Conservation (phyloP, 306 rosid species). For the Pyrus betulifolia region DNA sequence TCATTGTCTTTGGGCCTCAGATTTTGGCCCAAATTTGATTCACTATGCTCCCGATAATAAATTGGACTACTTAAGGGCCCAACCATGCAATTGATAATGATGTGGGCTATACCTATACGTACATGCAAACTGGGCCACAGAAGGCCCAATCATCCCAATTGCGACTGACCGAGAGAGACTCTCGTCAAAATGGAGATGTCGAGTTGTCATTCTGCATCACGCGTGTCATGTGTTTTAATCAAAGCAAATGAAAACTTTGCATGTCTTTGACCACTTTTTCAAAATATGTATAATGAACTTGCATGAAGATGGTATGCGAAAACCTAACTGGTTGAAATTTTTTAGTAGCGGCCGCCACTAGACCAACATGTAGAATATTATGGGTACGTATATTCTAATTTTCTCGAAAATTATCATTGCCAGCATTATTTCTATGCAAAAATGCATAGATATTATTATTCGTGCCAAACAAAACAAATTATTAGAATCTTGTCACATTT, state of each 20-base stretch:
- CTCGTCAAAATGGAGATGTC: too few relatives aligned
- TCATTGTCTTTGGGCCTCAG: not conserved
- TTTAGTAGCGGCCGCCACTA: slow-evolving; percentile 4
- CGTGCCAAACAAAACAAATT: slow-evolving; percentile 5
- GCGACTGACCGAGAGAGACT: too few relatives aligned
- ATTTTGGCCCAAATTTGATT: not conserved
- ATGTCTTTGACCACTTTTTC: not conserved
- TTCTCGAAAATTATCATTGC: slow-evolving; percentile 26
- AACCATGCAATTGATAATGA: too few relatives aligned
- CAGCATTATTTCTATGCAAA: slow-evolving; percentile 9
- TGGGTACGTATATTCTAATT: not conserved
- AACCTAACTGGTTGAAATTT: not conserved
- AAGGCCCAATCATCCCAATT: not conserved
- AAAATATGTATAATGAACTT: not conserved
- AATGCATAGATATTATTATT: not conserved
- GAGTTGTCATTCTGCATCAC: too few relatives aligned
- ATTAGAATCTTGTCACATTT: not conserved
- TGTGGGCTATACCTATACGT: not conserved
- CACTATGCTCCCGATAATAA: too few relatives aligned
- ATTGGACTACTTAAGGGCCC: too few relatives aligned
- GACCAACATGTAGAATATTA: not conserved
- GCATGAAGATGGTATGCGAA: not conserved
- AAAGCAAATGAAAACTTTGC: not conserved
- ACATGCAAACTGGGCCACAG: not conserved
- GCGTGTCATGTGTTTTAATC: too few relatives aligned